Conservation (phyloP, 345 rosid genomes). For the Eucalyptus cloeziana region DNA sequence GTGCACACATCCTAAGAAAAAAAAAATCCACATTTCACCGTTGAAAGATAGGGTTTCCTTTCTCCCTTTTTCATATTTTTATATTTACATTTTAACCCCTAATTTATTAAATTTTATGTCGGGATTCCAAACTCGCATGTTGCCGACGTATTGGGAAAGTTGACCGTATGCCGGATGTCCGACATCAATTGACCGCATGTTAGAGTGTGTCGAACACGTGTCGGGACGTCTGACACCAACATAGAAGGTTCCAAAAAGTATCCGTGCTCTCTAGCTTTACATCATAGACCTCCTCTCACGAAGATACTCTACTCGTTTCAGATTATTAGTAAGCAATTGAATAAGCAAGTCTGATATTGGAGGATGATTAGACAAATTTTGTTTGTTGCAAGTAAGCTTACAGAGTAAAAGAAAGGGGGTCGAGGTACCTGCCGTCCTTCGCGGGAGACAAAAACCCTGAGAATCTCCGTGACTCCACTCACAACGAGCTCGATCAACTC, state of each 20-base stretch:
- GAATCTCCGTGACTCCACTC: conserved; percentile 64
- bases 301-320: not conserved
- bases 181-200: no score
- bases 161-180: no score
- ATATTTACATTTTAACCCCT: no score
- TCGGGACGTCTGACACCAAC: no score
- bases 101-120: no score
- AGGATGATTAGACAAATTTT: not conserved
- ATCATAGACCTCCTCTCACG: not conserved
- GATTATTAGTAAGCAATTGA: not conserved
- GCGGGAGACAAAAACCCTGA: conserved; percentile 36
- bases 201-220: no score
- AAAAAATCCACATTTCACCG: no score
- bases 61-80: no score
- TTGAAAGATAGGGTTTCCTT: no score
- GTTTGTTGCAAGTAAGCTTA: not conserved
- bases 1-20: no score
- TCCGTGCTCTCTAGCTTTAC: not conserved
- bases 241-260: rapidly evolving
- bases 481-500: conserved; percentile 45
- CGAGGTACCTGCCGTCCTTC: conserved; percentile 16
- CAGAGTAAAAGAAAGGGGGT: not conserved
- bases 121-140: no score
- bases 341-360: not conserved
- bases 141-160: no score